phyloP scores from a whole-genome alignment of 768 basidiomycete species.

The Cubamyces lactineus region DNA sequence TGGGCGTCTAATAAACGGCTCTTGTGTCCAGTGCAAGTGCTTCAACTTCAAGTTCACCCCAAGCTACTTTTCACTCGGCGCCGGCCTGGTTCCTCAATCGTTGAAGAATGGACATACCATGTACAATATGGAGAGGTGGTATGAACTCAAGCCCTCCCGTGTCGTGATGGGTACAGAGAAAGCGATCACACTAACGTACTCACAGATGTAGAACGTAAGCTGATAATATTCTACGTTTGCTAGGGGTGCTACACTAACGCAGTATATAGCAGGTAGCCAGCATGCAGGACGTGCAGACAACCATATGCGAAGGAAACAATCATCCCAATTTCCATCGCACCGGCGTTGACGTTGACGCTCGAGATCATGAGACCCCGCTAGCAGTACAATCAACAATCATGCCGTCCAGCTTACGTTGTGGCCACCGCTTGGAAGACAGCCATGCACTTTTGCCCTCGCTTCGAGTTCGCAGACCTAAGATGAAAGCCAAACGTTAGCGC shows the following conservation, averaged over 20 bases:
- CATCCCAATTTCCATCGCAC: neutral
- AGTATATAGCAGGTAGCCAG: neutral
- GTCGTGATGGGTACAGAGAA: no score
- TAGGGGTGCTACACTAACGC: no score
- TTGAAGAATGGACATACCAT: no score
- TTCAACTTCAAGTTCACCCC: no score
- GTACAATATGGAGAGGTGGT: no score
- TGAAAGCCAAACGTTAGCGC: neutral
- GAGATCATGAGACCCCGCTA: slow-evolving; percentile 3
- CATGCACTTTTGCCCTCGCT: neutral
- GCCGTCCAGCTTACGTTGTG: slow-evolving; percentile 1
- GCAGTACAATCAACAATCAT: neutral
- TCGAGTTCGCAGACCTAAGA: neutral
- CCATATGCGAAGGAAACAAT: no score
- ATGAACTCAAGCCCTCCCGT: no score
- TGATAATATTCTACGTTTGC: no score
- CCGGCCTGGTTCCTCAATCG: no score
- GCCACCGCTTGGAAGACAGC: neutral
- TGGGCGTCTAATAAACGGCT: neutral
- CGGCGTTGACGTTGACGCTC: neutral
- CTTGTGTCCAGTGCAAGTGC: neutral
- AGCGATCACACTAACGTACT: no score
- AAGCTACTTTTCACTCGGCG: no score
- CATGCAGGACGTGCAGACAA: neutral
- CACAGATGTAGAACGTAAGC: no score